These are phyloP conservation scores for Calonectria pauciramosa DNA, from an alignment of 2,329 filamentous ascomycete species.

Conservation along the genomic window DNA sequence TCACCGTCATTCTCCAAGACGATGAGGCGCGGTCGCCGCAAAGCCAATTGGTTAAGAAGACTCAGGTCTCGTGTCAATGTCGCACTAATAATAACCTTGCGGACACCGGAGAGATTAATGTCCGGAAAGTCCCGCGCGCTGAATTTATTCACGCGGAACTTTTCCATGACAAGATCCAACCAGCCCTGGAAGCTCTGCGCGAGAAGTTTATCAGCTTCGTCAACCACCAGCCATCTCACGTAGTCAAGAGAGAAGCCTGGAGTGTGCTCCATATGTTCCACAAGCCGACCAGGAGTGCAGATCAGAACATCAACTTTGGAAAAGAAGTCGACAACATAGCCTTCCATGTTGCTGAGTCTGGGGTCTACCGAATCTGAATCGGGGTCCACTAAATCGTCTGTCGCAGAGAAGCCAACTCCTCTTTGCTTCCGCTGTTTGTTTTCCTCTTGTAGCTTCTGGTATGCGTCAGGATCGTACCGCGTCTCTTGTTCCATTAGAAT, in stretches of 20 bases:
- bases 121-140: constrained; percentile 68
- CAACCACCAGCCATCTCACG: constrained; percentile 90
- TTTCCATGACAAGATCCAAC: constrained; percentile 79
- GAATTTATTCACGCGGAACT: constrained; percentile 64
- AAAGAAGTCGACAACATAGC: constrained; percentile 72
- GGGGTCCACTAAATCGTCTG: constrained; percentile 35
- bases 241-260: constrained; percentile 83
- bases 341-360: constrained; percentile 52
- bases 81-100: constrained; percentile 90
- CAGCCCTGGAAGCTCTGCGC: constrained; percentile 95
- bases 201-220: constrained; percentile 93
- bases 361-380: constrained; percentile 43
- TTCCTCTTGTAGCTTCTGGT: constrained; percentile 47
- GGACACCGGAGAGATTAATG: constrained; percentile 68
- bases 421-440: constrained; percentile 17
- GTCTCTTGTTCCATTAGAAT: constrained; percentile 60
- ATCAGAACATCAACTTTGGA: constrained; percentile 90
- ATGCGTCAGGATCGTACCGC: constrained; percentile 75
- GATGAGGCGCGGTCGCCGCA: constrained; percentile 82
- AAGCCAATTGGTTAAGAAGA: constrained; percentile 79
- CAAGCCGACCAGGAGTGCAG: constrained; percentile 90
- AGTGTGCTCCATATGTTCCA: constrained; percentile 90
- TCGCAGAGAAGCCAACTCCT: constrained; percentile 22
- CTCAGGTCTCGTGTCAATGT: constrained; percentile 92
- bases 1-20: constrained; percentile 73